phyloP scores from a whole-genome alignment of 192 early-diverging fungal genomes.

The Obelidium mucronatum region DNA sequence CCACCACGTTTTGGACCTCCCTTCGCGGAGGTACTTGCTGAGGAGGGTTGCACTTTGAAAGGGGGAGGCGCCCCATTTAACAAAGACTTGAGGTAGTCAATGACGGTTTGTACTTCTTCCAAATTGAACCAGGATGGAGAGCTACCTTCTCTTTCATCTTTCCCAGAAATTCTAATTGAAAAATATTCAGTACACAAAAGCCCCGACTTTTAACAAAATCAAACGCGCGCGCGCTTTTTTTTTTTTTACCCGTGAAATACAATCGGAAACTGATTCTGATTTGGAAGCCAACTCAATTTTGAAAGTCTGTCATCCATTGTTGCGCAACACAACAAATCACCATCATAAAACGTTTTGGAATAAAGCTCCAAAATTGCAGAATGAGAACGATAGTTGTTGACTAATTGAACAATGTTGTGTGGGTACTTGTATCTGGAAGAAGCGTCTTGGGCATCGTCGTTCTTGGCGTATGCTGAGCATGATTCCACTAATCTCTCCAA shows the following conservation, averaged over 20 bases:
- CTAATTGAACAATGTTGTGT: constrained; percentile 15
- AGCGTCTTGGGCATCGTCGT: not conserved
- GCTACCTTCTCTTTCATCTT: constrained; percentile 35
- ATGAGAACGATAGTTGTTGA: constrained; percentile 40
- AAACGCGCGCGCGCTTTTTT: too few species aligned
- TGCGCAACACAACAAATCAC: constrained; percentile 12
- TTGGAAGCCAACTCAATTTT: constrained; percentile 28
- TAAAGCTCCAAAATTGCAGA: constrained; percentile 38
- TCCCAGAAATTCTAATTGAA: constrained; percentile 18
- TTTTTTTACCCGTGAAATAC: constrained; percentile 40
- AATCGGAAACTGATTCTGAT: constrained; percentile 31
- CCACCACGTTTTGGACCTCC: not conserved
- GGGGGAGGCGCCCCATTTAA: constrained; percentile 13
- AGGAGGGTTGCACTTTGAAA: not conserved
- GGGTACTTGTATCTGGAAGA: constrained; percentile 16
- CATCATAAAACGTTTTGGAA: constrained; percentile 35
- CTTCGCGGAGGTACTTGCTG: not conserved
- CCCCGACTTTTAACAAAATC: not conserved
- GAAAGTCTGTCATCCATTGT: not conserved
- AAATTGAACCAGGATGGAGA: constrained; percentile 42
- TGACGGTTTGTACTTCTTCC: constrained; percentile 29
- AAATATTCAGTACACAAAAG: not conserved
- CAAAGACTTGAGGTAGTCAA: constrained; percentile 19
- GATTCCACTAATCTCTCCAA: constrained; percentile 13
- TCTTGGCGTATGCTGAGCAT: constrained; percentile 1